These are phyloP conservation scores for baker's yeast (Saccharomyces cerevisiae) DNA, from an alignment of 805 yeast species.

Conservation along the genomic window DNA sequence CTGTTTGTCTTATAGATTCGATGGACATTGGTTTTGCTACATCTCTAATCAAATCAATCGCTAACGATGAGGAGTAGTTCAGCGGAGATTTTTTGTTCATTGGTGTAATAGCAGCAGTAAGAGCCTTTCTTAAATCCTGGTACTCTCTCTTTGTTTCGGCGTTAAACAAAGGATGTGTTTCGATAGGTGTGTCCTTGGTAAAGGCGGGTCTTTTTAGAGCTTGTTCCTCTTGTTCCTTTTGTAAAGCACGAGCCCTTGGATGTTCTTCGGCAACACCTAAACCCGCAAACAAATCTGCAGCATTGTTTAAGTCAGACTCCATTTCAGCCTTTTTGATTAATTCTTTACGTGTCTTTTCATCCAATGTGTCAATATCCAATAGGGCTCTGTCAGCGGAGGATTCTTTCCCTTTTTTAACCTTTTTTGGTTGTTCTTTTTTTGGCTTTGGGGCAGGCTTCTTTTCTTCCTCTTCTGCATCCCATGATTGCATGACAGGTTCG, in stretches of 20 bases:
- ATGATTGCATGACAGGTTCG: constrained; percentile 73
- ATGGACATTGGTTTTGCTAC: constrained; percentile 69
- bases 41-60: constrained; percentile 81
- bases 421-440: constrained; percentile 19
- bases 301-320: constrained; percentile 81
- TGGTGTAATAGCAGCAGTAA: constrained; percentile 51
- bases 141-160: constrained; percentile 75
- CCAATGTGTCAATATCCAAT: constrained; percentile 59
- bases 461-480: constrained; percentile 80
- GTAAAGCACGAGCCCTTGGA: constrained; percentile 35
- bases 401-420: constrained; percentile 33
- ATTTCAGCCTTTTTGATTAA: constrained; percentile 72
- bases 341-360: constrained; percentile 65
- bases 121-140: constrained; percentile 66
- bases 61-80: constrained; percentile 65
- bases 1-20: constrained; percentile 78
- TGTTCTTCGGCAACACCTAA: constrained; percentile 44
- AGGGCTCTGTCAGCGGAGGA: constrained; percentile 33
- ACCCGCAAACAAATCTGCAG: constrained; percentile 85
- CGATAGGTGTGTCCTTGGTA: constrained; percentile 48
- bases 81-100: constrained; percentile 54
- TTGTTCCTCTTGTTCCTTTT: constrained; percentile 32
- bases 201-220: constrained; percentile 25
- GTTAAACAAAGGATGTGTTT: constrained; percentile 66
- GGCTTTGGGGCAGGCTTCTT: constrained; percentile 26